Evolutionary conservation across 2,329 filamentous ascomycete genomes (phyloP).

Genomic region (Penicillium sp.): DNA sequence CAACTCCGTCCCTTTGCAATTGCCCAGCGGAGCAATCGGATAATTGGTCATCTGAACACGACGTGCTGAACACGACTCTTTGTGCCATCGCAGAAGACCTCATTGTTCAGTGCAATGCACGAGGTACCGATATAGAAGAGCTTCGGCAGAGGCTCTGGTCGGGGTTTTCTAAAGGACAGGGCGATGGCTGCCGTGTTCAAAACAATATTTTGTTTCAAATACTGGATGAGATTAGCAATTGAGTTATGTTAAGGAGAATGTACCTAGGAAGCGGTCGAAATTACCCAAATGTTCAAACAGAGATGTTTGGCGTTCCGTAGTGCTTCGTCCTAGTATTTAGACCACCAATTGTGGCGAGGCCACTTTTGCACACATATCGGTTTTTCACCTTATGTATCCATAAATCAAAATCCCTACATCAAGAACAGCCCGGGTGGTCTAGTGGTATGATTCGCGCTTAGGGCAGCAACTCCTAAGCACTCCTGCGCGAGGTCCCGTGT

Average conservation of each 20-base stretch:
- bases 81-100: slow-evolving; percentile 41
- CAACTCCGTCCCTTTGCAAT: slow-evolving; percentile 22
- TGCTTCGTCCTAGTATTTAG: too few relatives aligned
- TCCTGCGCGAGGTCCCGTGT: background rate
- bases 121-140: slow-evolving; percentile 35
- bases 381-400: background rate
- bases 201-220: slow-evolving; percentile 45
- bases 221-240: slow-evolving; percentile 38
- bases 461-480: background rate
- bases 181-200: slow-evolving; percentile 39
- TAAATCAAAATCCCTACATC: background rate
- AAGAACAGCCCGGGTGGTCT: background rate
- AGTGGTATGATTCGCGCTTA: background rate
- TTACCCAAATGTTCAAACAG: too few relatives aligned
- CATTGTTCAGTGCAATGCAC: slow-evolving; percentile 39
- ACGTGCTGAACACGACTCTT: slow-evolving; percentile 35
- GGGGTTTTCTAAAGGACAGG: slow-evolving; percentile 33
- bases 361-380: too few relatives aligned
- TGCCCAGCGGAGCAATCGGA: slow-evolving; percentile 19
- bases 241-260: background rate
- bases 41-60: slow-evolving; percentile 21
- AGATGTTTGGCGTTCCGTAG: too few relatives aligned
- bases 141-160: slow-evolving; percentile 35
- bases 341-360: too few relatives aligned
- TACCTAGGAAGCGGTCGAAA: too few relatives aligned